Conservation (phyloP, 495 filamentous ascomycete genomes). For the Penicillium diatomitis region DNA sequence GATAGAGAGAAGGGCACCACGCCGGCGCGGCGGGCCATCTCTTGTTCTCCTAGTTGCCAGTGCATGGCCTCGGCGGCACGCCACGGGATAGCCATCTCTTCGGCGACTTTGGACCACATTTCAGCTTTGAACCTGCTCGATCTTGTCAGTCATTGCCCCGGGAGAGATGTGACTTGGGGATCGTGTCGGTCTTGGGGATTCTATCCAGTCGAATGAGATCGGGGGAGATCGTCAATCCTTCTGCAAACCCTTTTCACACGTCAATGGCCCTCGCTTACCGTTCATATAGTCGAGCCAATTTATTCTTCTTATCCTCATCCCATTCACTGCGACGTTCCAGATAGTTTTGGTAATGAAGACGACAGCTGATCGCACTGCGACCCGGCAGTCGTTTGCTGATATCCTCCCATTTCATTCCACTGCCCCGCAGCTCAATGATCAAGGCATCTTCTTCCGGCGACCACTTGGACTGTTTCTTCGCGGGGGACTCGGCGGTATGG, state of each 20-base stretch:
- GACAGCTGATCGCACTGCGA: slow-evolving; percentile 84
- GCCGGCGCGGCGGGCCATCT: slow-evolving; percentile 86
- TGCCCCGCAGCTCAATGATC: slow-evolving; percentile 80
- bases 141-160: slow-evolving; percentile 2
- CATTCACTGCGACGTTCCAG: slow-evolving; percentile 82
- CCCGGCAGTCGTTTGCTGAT: slow-evolving; percentile 85
- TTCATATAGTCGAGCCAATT: slow-evolving; percentile 87
- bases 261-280: slow-evolving; percentile 49
- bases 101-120: slow-evolving; percentile 91
- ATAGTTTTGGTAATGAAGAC: slow-evolving; percentile 96
- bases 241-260: background rate
- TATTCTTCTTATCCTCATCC: slow-evolving; percentile 97
- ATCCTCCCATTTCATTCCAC: slow-evolving; percentile 97
- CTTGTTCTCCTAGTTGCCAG: slow-evolving; percentile 87
- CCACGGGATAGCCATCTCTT: slow-evolving; percentile 96
- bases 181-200: no score
- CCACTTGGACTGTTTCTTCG: slow-evolving; percentile 97
- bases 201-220: no score
- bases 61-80: slow-evolving; percentile 95
- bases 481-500: slow-evolving; percentile 57
- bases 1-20: slow-evolving; percentile 70
- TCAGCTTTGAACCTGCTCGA: slow-evolving; percentile 78
- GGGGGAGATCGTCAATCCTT: background rate
- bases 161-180: no score
- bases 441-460: slow-evolving; percentile 79